These are phyloP conservation scores for Ulmus americana DNA, from an alignment of 331 rosid genomes.

Conservation along the genomic window DNA sequence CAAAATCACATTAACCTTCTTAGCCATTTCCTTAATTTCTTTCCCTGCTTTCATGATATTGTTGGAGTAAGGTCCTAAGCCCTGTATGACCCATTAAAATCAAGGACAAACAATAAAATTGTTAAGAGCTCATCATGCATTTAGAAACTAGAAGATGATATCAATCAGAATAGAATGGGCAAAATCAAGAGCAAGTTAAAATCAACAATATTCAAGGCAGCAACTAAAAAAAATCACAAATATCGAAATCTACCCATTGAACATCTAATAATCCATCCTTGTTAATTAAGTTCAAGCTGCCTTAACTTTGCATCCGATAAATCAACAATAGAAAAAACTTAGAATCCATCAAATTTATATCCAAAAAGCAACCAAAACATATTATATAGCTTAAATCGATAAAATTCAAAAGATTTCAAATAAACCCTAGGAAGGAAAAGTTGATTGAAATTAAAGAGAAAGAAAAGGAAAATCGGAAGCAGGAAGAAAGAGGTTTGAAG, in stretches of 20 bases:
- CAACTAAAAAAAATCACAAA: neutral
- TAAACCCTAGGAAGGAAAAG: neutral
- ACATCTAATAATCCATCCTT: neutral
- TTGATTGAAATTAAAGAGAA: neutral
- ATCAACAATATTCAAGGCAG: neutral
- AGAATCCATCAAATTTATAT: no score
- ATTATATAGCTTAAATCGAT: no score
- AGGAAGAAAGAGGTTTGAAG: neutral
- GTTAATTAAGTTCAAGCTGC: no score
- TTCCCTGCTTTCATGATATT: constrained; percentile 74
- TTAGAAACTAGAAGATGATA: neutral
- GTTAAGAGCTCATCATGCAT: neutral
- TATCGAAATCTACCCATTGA: neutral
- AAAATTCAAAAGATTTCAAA: no score
- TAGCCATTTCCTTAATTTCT: constrained; percentile 89
- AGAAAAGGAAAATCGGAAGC: neutral
- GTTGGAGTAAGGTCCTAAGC: constrained; percentile 88
- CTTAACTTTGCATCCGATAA: no score
- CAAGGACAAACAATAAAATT: neutral
- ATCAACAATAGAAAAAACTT: no score
- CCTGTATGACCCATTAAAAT: constrained; percentile 39
- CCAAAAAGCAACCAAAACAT: no score
- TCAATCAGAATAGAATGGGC: neutral
- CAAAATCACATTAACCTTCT: constrained; percentile 62
- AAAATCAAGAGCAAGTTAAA: neutral